Evolutionary conservation across 441 rosid genomes (phyloP).

Genomic region (Manihot esculenta): DNA sequence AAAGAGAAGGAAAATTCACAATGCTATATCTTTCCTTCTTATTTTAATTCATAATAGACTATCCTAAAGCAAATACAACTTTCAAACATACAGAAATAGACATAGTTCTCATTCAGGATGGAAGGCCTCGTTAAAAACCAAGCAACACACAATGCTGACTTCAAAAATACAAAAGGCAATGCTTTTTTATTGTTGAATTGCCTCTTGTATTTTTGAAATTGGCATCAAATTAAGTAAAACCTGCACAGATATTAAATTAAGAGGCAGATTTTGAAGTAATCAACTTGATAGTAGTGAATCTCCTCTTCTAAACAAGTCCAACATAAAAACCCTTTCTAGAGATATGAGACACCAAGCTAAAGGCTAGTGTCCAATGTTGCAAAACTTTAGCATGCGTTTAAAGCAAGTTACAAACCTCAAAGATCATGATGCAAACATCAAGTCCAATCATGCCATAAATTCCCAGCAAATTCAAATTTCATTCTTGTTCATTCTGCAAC

Average conservation of each 20-base stretch:
- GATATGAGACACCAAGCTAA: neutral
- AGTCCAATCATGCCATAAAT: neutral
- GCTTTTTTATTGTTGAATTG: neutral
- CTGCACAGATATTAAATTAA: neutral
- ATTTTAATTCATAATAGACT: too few relatives aligned
- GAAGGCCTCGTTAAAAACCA: neutral
- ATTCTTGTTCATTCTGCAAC: neutral
- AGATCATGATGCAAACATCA: neutral
- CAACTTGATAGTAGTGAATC: constrained; percentile 6
- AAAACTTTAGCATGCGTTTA: neutral
- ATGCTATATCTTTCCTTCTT: too few relatives aligned
- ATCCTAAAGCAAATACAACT: neutral
- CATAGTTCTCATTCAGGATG: neutral
- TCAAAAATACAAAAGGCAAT: neutral
- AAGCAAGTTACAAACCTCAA: neutral
- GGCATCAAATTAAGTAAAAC: neutral
- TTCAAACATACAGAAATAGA: neutral
- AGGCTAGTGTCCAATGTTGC: neutral
- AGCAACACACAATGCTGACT: neutral
- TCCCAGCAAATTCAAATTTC: neutral
- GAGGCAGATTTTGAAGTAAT: neutral
- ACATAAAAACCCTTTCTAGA: neutral
- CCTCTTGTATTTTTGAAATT: neutral
- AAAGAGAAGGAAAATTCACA: constrained; percentile 9
- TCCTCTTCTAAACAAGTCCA: constrained; percentile 10